phyloP scores from a whole-genome alignment of 2,329 filamentous ascomycete genomes.

The Paecilomyces sp. region DNA sequence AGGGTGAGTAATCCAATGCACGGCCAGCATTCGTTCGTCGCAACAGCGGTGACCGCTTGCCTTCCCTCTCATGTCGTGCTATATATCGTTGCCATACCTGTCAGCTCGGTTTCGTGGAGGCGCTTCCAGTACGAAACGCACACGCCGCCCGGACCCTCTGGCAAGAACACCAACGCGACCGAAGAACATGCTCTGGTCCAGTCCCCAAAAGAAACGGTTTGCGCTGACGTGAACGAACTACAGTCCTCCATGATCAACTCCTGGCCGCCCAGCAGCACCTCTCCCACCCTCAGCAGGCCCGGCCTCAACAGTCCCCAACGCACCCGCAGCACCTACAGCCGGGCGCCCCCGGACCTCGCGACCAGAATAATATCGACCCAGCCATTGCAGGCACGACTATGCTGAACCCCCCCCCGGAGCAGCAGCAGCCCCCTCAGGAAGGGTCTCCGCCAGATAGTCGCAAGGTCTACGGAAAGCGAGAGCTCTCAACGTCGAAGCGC shows the following conservation, averaged over 20 bases:
- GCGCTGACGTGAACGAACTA: not conserved
- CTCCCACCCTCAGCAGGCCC: conserved; percentile 34
- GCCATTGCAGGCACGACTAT: conserved; percentile 48
- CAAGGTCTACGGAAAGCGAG: conserved; percentile 70
- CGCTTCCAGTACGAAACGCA: too few relatives aligned
- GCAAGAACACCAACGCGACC: not conserved
- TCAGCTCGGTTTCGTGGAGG: not conserved
- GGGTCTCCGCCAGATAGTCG: conserved; percentile 39
- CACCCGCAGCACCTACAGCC: conserved; percentile 34
- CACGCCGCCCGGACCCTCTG: too few relatives aligned
- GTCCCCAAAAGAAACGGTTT: not conserved
- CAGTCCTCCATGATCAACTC: conserved; percentile 58
- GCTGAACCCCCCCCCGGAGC: conserved; percentile 35
- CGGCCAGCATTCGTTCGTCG: too few relatives aligned
- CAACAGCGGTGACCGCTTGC: not conserved
- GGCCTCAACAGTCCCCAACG: conserved; percentile 35
- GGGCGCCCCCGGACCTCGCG: conserved; percentile 35
- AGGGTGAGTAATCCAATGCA: conserved; percentile 31
- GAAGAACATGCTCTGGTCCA: not conserved
- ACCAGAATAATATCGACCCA: conserved; percentile 52
- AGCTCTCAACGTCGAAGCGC: conserved; percentile 90
- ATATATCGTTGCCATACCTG: not conserved
- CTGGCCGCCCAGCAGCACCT: conserved; percentile 43
- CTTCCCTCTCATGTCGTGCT: not conserved
- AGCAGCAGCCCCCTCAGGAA: conserved; percentile 20